Evolutionary conservation across 2,329 filamentous ascomycete genomes (phyloP).

Genomic region (Ophidiomyces ophidiicola): DNA sequence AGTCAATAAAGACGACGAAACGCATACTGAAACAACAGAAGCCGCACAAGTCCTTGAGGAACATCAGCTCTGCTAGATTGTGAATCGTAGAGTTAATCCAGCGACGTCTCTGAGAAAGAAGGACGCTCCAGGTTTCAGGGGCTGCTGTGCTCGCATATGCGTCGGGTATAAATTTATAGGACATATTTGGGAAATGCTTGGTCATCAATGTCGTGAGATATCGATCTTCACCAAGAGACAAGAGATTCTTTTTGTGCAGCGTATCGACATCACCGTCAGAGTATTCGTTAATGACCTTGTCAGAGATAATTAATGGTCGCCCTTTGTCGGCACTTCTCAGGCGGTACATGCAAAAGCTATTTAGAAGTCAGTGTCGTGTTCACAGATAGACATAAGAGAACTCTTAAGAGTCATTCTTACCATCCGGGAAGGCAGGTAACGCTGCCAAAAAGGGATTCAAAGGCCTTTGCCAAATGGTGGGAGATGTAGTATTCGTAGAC

Average conservation of each 20-base stretch:
- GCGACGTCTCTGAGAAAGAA: constrained; percentile 92
- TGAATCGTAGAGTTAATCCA: constrained; percentile 99
- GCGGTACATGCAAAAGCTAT: constrained; percentile 97
- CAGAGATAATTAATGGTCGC: constrained; percentile 84
- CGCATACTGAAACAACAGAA: constrained; percentile 99
- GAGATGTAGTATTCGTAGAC: constrained; percentile 99
- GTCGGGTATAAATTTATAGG: constrained; percentile 89
- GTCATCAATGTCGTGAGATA: constrained; percentile 96
- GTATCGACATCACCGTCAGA: constrained; percentile 83
- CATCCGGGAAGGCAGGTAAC: constrained; percentile 98
- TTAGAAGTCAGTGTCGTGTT: constrained; percentile 28
- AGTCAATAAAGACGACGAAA: constrained; percentile 88
- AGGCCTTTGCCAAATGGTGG: constrained; percentile 90
- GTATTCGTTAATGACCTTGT: constrained; percentile 79
- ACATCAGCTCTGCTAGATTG: constrained; percentile 83
- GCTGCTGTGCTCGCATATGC: constrained; percentile 89
- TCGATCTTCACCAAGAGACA: constrained; percentile 92
- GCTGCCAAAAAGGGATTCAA: constrained; percentile 93
- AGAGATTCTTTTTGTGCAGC: constrained; percentile 83
- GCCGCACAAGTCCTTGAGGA: constrained; percentile 85
- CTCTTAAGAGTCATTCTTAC: constrained; percentile 46
- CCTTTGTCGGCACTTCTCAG: constrained; percentile 87
- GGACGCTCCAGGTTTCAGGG: constrained; percentile 82
- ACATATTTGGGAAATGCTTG: constrained; percentile 90
- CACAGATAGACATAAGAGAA: constrained; percentile 1